phyloP scores from a whole-genome alignment of 768 basidiomycete genomes.

The Mrakia frigida region DNA sequence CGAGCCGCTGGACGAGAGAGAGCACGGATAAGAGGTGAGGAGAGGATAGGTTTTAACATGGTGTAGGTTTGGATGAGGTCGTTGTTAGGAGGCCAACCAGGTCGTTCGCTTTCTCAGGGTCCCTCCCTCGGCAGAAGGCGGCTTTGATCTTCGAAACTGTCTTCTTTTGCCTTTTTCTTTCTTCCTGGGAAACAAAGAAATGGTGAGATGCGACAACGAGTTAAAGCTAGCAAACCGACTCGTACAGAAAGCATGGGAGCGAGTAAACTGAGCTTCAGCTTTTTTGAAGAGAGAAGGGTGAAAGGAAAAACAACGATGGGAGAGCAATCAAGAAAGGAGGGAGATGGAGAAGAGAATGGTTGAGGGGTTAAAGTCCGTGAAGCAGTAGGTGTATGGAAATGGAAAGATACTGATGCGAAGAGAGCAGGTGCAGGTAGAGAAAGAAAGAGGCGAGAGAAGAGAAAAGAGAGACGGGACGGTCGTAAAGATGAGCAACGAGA shows the following conservation, averaged over 20 bases:
- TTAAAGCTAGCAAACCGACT: neutral
- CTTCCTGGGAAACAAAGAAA: neutral
- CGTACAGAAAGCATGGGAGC: neutral
- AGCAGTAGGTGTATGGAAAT: too few relatives aligned
- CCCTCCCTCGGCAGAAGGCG: neutral
- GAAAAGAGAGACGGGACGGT: too few relatives aligned
- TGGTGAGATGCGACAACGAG: conserved; percentile 11
- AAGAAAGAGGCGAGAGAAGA: too few relatives aligned
- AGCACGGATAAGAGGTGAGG: neutral
- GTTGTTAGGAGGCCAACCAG: neutral
- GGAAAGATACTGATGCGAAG: too few relatives aligned
- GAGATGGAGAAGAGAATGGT: too few relatives aligned
- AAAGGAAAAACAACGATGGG: too few relatives aligned
- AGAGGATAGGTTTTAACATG: neutral
- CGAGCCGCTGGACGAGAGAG: neutral
- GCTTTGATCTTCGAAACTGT: too few relatives aligned
- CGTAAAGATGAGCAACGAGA: neutral
- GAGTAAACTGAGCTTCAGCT: too few relatives aligned
- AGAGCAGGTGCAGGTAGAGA: too few relatives aligned
- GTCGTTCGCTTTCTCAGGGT: neutral
- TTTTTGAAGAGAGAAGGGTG: too few relatives aligned
- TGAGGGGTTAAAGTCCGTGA: too few relatives aligned
- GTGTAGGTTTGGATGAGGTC: neutral
- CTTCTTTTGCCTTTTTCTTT: neutral
- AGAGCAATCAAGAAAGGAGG: too few relatives aligned